Evolutionary conservation across 768 basidiomycete genomes (phyloP), one percentile per base, ranked within the genome.

Genomic region (Dioszegia crocea): DNA sequence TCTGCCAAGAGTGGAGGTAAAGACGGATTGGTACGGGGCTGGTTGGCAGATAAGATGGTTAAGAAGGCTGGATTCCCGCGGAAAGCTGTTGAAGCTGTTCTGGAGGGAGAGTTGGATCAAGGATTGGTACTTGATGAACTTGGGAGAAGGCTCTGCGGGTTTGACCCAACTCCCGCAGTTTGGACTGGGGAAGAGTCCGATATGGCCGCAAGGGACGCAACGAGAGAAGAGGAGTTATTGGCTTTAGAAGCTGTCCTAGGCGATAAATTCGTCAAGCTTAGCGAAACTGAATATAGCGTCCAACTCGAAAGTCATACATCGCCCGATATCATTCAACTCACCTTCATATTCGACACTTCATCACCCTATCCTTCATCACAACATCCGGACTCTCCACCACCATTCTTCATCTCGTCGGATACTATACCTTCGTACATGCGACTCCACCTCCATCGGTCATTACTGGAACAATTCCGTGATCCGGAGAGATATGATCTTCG

Each of bases 1-100:
- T 63, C 62, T 27, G 65, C 66, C 19, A 41, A 59, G 26, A 30
- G 58, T 11, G 75, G 72, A 11, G 67, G 76, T 2, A 54, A 67
- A 41, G 60, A 70, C 19, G 66, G 63, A 1, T 74, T 92, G 43
- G 85, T 85, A 71, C 83, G 78, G 55, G 83, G 89, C 23, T 93
- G 91, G 91, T 76, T 86, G 1, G 84, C 86, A 66, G 88, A 92
- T 46, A 84, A 87, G 68, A 85, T 87, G 2, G 80, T 86, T 56
- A 91, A 90, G 71, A 84, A 88, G 75, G 88, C 86, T 50, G 91
- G 91, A 21, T 92, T 86, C 81, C 91, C 91, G 24, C 74, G 81
- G 2, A 84, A 85, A 63, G 78, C 82, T 12, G 88, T 93, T 46
- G 84, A 83, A 66, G 81, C 83, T 30, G 82, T 82, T 56, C 72